Conservation (phyloP, 306 rosid species). For the Nissolia schottii region DNA sequence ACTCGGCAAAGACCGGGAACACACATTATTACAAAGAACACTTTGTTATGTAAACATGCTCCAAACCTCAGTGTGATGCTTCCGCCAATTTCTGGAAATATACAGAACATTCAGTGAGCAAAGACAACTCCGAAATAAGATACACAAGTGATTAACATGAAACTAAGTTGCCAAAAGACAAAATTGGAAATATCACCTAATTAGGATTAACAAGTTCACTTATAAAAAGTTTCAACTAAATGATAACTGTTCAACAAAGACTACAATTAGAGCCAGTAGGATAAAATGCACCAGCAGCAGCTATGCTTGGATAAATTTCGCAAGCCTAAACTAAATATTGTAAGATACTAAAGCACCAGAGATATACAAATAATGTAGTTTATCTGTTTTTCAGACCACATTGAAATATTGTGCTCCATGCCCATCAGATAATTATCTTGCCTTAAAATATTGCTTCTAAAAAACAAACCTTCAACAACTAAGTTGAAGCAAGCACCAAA, state of each 20-base stretch:
- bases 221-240: not conserved
- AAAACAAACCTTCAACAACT: slow-evolving; percentile 11
- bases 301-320: not conserved
- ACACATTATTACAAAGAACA: slow-evolving; percentile 47
- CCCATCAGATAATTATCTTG: not conserved
- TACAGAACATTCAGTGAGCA: slow-evolving; percentile 20
- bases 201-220: not conserved
- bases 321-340: not conserved
- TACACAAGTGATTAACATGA: not conserved
- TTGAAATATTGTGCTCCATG: slow-evolving; percentile 1
- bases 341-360: not conserved
- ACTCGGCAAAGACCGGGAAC: slow-evolving; percentile 32
- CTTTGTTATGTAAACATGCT: slow-evolving; percentile 4
- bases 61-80: slow-evolving; percentile 48
- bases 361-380: not conserved
- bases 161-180: not conserved
- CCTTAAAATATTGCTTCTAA: not conserved
- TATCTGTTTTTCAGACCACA: slow-evolving; percentile 5
- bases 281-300: not conserved
- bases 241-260: not conserved
- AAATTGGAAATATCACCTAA: not conserved
- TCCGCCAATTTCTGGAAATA: slow-evolving; percentile 59
- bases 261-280: not conserved
- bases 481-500: not conserved
- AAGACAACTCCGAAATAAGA: slow-evolving; percentile 3